Evolutionary conservation across 495 filamentous ascomycete species (phyloP), one percentile per base, ranked within the genome.

Genomic region (Aspergillus homomorphus): DNA sequence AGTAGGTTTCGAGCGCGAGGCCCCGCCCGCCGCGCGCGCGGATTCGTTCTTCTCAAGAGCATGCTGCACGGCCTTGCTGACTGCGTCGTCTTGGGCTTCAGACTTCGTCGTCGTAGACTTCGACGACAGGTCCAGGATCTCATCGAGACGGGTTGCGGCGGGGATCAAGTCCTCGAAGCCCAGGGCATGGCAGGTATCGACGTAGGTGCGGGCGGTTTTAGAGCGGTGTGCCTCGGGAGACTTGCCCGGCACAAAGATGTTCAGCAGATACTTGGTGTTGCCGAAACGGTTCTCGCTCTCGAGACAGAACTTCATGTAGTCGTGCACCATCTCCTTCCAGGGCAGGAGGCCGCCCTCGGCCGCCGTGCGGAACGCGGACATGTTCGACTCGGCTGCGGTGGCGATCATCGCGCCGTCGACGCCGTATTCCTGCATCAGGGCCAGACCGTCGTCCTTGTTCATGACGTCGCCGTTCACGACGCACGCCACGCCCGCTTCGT

Each of bases 401-500:
- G 94, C 95, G 66, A 98, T 97, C 94, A 98, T 98, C 49, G 89
- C 93, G 15, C 92, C 94, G 64, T 98, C 94, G 2, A 88, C 90
- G 4, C 87, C 87, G 63, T 80, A 96, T 66, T 96, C 87, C 16
- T 78, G 49, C 53, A 89, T 84, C 18, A 98, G 73, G 53, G 78
- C 67, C 3, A 87, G 65, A 2, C 85, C 92, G 50, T 94, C 72
- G 33, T 86, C 84, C 30, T 88, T 79, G 16, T 76, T 80, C 18
- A 81, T 82, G 0, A 98, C 91, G 66, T 98, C 94, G 14, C 94
- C 94, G 67, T 98, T 98, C 86, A 96, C 92, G 14, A 97, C 69
- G 64, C 91, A 94, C 3, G 91, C 90, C 9, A 98, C 90, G 10
- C 92, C 91, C 2, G 85, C 86, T 51, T 91, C 83, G 38, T 81